Base-by-base conservation (phyloP, 2,329 filamentous ascomycete species). In the Orbilia brochopaga region DNA sequence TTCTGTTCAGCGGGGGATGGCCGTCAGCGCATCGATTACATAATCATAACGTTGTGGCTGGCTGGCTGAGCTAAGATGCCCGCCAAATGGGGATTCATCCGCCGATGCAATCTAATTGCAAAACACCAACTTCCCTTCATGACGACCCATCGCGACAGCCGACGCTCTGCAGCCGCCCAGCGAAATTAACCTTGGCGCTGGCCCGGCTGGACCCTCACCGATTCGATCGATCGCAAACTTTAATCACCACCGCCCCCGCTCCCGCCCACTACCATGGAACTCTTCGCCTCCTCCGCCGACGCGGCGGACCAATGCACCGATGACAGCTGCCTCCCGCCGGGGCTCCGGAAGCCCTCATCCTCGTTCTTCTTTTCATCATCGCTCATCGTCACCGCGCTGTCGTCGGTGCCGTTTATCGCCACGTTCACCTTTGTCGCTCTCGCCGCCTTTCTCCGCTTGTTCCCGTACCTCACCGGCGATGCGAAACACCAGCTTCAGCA, bases 291-390 rank as follows among this genome's bases (percentile, higher is more conserved):
- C 32, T 23, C 40, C 13, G 27, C 35, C 3, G 35, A 35, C 35
- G 17, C 17, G 10, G 37, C 66, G n/a, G 66, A 70, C 23, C 30
- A 70, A 32, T 70, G 66, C 32, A 70, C 66, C 27, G 66, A 70
- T 32, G 66, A 70, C 24, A 64, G 53, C 54, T 70, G 66, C 50
- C 42, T 64, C 53, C 59, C 66, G 3, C 66, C 66, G 37, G 46
- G 50, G 6, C 48, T 64, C 3, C 61, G 61, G 4, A 27, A n/a
- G 23, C 6, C 42, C 24, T 19, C 63, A 10, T 24, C 24, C 21
- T 63, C 55, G 24, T 40, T 27, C 13, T 48, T 42, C 37, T 56
- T 40, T 3, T n/a, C 65, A 30, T 63, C 65, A 3, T 69, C 59
- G 1, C 46, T 70, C 1, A 42, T 69, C 7, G 55, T 70, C 19